These are phyloP conservation scores for Fusarium anguioides DNA, from an alignment of 2,329 filamentous ascomycete species.

Conservation along the genomic window DNA sequence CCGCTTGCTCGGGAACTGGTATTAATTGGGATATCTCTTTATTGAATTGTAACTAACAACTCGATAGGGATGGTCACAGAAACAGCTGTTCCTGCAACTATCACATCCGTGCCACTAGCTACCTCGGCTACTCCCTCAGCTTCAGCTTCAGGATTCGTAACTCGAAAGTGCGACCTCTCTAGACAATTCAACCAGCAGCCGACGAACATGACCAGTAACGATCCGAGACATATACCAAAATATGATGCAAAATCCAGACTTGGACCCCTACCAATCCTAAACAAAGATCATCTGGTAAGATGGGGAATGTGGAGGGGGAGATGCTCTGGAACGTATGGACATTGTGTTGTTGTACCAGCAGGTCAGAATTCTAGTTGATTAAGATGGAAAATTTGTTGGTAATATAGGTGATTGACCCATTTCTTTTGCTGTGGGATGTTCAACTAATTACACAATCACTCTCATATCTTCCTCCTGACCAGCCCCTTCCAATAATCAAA, in stretches of 20 bases:
- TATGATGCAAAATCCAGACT: background rate
- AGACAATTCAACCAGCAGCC: background rate
- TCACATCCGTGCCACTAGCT: background rate
- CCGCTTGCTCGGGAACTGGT: background rate
- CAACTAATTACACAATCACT: background rate
- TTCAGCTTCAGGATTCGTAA: background rate
- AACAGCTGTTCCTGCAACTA: background rate
- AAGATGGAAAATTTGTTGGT: background rate
- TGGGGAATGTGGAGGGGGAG: too few species aligned
- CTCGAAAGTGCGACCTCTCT: background rate
- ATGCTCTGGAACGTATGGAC: too few species aligned
- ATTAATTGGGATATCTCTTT: too few species aligned
- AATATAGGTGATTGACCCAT: background rate
- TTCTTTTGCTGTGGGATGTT: too few species aligned
- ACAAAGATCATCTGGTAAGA: too few species aligned
- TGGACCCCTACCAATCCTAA: too few species aligned
- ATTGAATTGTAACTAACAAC: background rate
- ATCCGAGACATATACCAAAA: background rate
- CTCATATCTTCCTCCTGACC: conserved; percentile 78
- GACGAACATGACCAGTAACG: background rate
- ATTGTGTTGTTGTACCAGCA: too few species aligned
- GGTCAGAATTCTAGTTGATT: background rate
- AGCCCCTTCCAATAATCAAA: conserved; percentile 97
- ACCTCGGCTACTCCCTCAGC: background rate
- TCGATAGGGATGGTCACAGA: background rate